Conservation (phyloP, 1,284 basidiomycete species). For the Ustilago sp. region DNA sequence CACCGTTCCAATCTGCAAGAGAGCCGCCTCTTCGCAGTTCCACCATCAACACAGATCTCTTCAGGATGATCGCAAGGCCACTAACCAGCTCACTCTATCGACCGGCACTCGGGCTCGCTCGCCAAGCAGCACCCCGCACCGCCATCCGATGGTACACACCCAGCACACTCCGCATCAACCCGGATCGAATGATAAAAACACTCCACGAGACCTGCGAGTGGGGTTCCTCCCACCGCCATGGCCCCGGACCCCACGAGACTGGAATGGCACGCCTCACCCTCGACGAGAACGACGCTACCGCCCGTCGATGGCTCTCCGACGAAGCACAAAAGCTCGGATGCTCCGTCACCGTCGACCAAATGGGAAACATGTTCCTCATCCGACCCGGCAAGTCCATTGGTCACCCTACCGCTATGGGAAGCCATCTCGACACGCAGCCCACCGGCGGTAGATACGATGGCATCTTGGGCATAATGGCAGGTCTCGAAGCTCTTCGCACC, state of each 20-base stretch:
- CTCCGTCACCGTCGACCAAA: constrained; percentile 53
- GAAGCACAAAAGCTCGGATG: constrained; percentile 64
- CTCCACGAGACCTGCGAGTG: constrained; percentile 65
- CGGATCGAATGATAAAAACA: constrained; percentile 59
- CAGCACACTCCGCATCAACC: constrained; percentile 48
- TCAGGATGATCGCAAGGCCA: neutral
- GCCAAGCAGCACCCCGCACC: neutral
- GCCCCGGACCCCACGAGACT: constrained; percentile 25
- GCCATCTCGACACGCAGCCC: constrained; percentile 46
- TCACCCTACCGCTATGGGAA: constrained; percentile 36
- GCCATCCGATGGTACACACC: constrained; percentile 25
- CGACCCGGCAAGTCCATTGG: constrained; percentile 39
- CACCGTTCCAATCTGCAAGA: neutral
- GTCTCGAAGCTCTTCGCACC: constrained; percentile 38
- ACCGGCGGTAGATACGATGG: constrained; percentile 50
- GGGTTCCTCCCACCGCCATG: constrained; percentile 51
- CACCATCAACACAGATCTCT: neutral
- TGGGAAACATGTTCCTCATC: constrained; percentile 69
- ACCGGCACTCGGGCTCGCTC: neutral
- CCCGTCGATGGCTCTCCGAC: constrained; percentile 64
- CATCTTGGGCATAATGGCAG: constrained; percentile 45
- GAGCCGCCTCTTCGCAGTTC: neutral
- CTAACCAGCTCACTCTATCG: neutral
- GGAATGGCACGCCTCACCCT: constrained; percentile 59
- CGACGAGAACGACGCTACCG: constrained; percentile 61